phyloP scores from a whole-genome alignment of 2,329 filamentous ascomycete genomes.

The Sarocladium strictum region DNA sequence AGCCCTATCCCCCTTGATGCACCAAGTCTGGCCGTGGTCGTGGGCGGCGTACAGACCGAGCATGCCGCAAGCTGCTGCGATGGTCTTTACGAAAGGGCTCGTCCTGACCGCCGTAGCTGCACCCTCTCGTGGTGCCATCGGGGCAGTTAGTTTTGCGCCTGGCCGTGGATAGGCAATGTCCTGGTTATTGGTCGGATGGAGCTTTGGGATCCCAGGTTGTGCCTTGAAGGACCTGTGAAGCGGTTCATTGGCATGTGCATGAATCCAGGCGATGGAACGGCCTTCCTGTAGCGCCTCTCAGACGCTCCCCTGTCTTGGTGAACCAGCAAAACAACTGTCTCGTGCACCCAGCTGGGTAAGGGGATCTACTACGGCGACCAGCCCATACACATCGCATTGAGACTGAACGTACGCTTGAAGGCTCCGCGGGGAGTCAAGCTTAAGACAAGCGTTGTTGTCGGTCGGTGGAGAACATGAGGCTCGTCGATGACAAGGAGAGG shows the following conservation, averaged over 20 bases:
- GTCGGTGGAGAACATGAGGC: too few species aligned
- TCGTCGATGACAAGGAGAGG: too few species aligned
- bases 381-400: neutral
- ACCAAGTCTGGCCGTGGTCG: constrained; percentile 59
- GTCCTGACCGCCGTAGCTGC: constrained; percentile 45
- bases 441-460: neutral
- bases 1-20: constrained; percentile 39
- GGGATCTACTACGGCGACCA: neutral
- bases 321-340: constrained; percentile 40
- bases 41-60: constrained; percentile 58
- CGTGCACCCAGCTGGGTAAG: constrained; percentile 37
- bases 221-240: constrained; percentile 32
- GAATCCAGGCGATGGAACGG: constrained; percentile 39
- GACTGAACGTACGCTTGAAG: neutral
- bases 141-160: constrained; percentile 37
- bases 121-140: constrained; percentile 30
- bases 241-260: constrained; percentile 42
- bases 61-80: constrained; percentile 47
- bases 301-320: constrained; percentile 18
- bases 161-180: constrained; percentile 34
- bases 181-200: constrained; percentile 38
- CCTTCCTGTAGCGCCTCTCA: constrained; percentile 22
- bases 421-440: neutral
- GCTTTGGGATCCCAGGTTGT: constrained; percentile 26
- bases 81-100: constrained; percentile 55